Evolutionary conservation across 345 rosid genomes (phyloP).

Genomic region (Passiflora organensis): DNA sequence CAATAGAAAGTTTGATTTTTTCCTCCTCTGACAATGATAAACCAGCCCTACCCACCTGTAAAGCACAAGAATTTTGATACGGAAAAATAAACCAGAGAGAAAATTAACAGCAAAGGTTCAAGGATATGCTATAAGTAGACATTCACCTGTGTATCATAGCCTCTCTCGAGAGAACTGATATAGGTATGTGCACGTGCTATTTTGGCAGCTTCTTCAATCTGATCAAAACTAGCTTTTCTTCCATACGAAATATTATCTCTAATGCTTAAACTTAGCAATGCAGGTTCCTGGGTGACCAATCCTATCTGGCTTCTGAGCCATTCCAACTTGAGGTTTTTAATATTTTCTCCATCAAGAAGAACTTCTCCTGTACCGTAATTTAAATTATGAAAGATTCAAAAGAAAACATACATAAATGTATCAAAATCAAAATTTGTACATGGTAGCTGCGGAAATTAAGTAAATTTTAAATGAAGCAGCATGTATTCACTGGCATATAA

Average conservation of each 20-base stretch:
- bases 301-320: constrained; percentile 98
- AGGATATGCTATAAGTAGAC: constrained; percentile 4
- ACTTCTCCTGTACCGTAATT: constrained; percentile 80
- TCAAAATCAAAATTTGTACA: constrained; percentile 15
- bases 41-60: constrained; percentile 93
- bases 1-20: constrained; percentile 89
- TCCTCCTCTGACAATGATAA: constrained; percentile 84
- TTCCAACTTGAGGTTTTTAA: constrained; percentile 78
- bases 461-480: constrained; percentile 2
- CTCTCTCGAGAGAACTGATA: constrained; percentile 80
- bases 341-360: constrained; percentile 93
- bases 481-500: constrained; percentile 6
- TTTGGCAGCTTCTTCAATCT: constrained; percentile 95
- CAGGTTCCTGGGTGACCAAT: constrained; percentile 97
- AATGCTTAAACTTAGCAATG: constrained; percentile 80
- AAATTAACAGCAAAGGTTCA: constrained; percentile 3
- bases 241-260: constrained; percentile 90
- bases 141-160: constrained; percentile 85
- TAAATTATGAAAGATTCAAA: neutral
- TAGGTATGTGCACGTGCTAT: constrained; percentile 91
- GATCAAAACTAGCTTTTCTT: constrained; percentile 71
- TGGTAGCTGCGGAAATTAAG: constrained; percentile 13
- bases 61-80: constrained; percentile 8
- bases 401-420: constrained; percentile 6
- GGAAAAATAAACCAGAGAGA: neutral